A percentile compares a stretch with the other conserved stretches of the same genome.
phyloP scores from a whole-genome alignment of 164 flowering plant species.

The Dillenia suffruticosa region DNA sequence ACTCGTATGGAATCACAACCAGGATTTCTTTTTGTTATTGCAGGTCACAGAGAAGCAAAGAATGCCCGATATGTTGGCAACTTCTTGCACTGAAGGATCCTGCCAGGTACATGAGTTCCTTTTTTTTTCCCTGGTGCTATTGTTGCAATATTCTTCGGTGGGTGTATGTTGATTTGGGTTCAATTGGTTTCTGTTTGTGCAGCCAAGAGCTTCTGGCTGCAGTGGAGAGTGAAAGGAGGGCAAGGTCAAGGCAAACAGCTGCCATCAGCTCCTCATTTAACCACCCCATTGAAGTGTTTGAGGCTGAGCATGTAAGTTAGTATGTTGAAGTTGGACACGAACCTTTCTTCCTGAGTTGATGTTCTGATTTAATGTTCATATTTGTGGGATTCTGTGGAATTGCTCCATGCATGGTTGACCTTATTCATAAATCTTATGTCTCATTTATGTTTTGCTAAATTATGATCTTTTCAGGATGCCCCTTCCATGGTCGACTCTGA shows the following conservation, averaged over 20 bases:
- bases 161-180: too few relatives aligned
- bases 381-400: too few relatives aligned
- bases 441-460: not conserved
- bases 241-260: slow-evolving; percentile 29
- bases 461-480: slow-evolving; percentile 34
- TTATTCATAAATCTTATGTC: too few relatives aligned
- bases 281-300: slow-evolving; percentile 27
- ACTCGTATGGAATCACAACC: too few relatives aligned
- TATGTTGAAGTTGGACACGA: slow-evolving; percentile 2
- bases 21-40: not conserved
- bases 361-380: not conserved
- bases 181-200: slow-evolving; percentile 2
- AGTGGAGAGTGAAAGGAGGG: slow-evolving; percentile 40
- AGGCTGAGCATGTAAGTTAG: slow-evolving; percentile 33
- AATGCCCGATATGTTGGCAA: slow-evolving; percentile 85
- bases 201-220: slow-evolving; percentile 79
- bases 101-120: slow-evolving; percentile 32
- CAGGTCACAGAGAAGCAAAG: slow-evolving; percentile 86
- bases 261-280: slow-evolving; percentile 15
- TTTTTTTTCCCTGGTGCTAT: not conserved
- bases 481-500: slow-evolving; percentile 42
- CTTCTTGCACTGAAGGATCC: slow-evolving; percentile 54
- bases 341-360: slow-evolving; percentile 1
- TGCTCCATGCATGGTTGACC: too few relatives aligned
- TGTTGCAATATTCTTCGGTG: not conserved